Base-by-base conservation (phyloP, 2,329 filamentous ascomycete genomes). In the Fusarium tupiense region DNA sequence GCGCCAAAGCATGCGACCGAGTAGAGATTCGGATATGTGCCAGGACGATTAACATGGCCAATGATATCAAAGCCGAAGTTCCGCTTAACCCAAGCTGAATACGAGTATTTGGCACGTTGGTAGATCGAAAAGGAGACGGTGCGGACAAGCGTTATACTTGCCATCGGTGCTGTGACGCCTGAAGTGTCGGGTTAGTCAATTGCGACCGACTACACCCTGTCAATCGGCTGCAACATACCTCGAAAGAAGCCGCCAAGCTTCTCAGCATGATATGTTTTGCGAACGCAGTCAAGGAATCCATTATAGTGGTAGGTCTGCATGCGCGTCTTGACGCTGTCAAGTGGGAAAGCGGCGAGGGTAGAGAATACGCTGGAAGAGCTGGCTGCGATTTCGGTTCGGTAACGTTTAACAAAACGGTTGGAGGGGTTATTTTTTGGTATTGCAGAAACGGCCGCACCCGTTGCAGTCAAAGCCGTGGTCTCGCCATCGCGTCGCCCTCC, bases 301-400 rank as follows among this genome's bases (percentile, higher is more conserved):
- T 89, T 87, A 84, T 93, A 95, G 73, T 92, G 91, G 83, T 96
- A 96, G 75, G 93, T 93, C 85, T 97, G 94, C 91, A 96, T 94
- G 79, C 94, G 93, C 64, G 93, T 95, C 86, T 97, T 97, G 81
- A 96, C 92, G 78, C 94, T 96, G 82, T 97, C 94, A 76, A 97
- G 89, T 29, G 94, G 94, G 80, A 96, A 97, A n/a, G 94, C 92
- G 74, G 89, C 87, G 80, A 94, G 88, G 47, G 94, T 96, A 43
- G 93, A 94, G 64, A 96, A 87, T 74, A 95, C 87, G 82, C 92
- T 95, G 80, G 92, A 93, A 44, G 91, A 87, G 83, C 91, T 93
- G 50, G 94, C 94, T 70, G 93, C 91, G 75, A 96, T 91, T 84
- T 96, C 93, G 56, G 92, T 95, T 74, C 93, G 90, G 83, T 96